Percentiles rank a stretch among this genome's conserved stretches.
These are phyloP conservation scores for Plasmopara viticola DNA, from an alignment of 352 stramenopile genomes.

Conservation along the genomic window DNA sequence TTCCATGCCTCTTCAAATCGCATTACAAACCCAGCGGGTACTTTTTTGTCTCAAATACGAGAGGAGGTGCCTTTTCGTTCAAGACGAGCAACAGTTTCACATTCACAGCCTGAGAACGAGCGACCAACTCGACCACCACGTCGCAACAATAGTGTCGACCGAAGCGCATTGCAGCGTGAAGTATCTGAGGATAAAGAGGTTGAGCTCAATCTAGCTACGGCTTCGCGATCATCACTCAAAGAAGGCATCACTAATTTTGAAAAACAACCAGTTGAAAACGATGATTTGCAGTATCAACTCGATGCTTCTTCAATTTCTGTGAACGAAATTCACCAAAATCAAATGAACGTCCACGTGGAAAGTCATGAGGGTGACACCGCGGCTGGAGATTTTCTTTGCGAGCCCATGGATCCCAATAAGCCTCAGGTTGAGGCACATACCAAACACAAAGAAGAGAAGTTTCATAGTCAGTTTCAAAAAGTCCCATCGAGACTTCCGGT, in stretches of 20 bases:
- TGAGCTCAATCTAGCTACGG: conserved; percentile 1
- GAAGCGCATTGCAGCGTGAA: conserved; percentile 5
- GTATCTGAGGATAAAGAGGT: conserved; percentile 19
- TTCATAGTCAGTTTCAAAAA: too few relatives aligned
- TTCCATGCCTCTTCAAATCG: conserved; percentile 77
- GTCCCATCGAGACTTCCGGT: conserved; percentile 15
- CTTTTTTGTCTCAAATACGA: conserved; percentile 17
- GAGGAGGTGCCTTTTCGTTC: conserved; percentile 12
- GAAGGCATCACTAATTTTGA: conserved; percentile 18
- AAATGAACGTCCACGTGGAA: conserved; percentile 13
- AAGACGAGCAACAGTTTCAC: conserved; percentile 14
- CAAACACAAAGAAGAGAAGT: background rate
- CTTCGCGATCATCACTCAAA: conserved; percentile 16
- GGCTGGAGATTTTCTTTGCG: conserved; percentile 25
- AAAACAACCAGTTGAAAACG: conserved; percentile 15
- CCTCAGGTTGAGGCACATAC: background rate
- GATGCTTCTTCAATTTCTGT: background rate
- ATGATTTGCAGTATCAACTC: conserved; percentile 9
- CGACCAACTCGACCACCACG: conserved; percentile 21
- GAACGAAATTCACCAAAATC: conserved; percentile 20
- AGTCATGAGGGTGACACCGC: conserved; percentile 18
- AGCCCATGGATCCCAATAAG: conserved; percentile 7
- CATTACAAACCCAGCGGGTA: conserved; percentile 27
- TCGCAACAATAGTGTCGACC: conserved; percentile 28
- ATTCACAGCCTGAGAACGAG: conserved; percentile 36